Evolutionary conservation across 441 rosid species (phyloP).

Genomic region (Adansonia madagascariensis): DNA sequence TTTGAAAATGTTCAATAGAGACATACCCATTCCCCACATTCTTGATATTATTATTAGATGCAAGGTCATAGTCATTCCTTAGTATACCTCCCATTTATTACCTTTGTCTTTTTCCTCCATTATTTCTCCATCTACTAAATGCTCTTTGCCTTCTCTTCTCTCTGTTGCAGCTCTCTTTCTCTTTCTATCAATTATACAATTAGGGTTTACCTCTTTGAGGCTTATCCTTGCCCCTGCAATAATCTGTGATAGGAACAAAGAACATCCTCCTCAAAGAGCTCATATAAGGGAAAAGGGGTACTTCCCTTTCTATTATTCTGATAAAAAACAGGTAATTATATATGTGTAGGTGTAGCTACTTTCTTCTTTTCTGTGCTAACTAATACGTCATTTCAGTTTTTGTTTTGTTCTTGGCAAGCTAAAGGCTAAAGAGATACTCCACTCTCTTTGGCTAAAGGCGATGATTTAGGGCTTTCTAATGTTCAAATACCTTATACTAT

Average conservation of each 20-base stretch:
- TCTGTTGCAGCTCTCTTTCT: constrained; percentile 33
- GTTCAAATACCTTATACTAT: constrained; percentile 24
- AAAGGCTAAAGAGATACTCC: constrained; percentile 33
- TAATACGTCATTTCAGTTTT: constrained; percentile 29
- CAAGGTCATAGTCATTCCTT: constrained; percentile 70
- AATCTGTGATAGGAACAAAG: background rate
- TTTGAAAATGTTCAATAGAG: too few relatives aligned
- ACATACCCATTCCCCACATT: constrained; percentile 37
- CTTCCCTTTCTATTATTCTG: constrained; percentile 41
- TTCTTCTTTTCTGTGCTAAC: constrained; percentile 30
- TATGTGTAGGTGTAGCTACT: constrained; percentile 19
- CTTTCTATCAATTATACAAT: constrained; percentile 28
- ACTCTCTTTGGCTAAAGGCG: constrained; percentile 34
- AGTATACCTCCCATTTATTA: constrained; percentile 61
- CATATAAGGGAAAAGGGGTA: constrained; percentile 42
- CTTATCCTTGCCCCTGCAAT: background rate
- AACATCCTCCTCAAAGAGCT: constrained; percentile 24
- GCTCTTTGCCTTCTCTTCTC: constrained; percentile 50
- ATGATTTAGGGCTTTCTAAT: constrained; percentile 48
- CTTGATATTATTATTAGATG: constrained; percentile 70
- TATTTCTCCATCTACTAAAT: constrained; percentile 61
- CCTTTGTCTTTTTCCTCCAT: constrained; percentile 78
- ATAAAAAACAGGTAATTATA: constrained; percentile 39
- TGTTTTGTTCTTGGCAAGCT: constrained; percentile 32
- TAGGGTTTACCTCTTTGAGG: constrained; percentile 42